Evolutionary conservation across 805 yeast species (phyloP).

Genomic region (Debaryomyces castellii): DNA sequence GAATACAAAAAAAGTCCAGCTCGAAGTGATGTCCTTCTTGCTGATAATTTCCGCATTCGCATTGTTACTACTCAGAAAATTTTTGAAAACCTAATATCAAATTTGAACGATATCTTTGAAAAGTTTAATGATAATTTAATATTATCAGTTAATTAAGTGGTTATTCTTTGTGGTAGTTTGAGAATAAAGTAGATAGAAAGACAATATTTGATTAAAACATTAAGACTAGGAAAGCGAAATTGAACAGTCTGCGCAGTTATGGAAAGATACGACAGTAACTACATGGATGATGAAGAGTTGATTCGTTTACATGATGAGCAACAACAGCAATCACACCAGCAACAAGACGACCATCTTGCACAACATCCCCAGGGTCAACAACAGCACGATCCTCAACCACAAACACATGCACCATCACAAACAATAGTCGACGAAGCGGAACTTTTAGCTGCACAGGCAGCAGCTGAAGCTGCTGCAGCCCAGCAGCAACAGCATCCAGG

Average conservation of each 20-base stretch:
- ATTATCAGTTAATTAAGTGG: background rate
- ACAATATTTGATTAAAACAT: background rate
- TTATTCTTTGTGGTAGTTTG: background rate
- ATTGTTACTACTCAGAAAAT: background rate
- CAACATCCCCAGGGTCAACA: conserved; percentile 3
- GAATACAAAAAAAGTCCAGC: no score
- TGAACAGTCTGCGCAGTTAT: conserved; percentile 5
- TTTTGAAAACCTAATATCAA: background rate
- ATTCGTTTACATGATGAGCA: conserved; percentile 17
- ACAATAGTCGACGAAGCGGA: conserved; percentile 41
- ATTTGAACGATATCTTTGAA: background rate
- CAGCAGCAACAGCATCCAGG: conserved; percentile 49
- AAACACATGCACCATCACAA: conserved; percentile 10
- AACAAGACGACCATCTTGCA: conserved; percentile 1
- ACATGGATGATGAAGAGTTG: conserved; percentile 29
- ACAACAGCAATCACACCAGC: conserved; percentile 6
- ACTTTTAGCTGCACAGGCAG: conserved; percentile 44
- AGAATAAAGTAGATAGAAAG: background rate
- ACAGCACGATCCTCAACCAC: conserved; percentile 1
- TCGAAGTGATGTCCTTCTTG: background rate
- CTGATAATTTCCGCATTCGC: background rate
- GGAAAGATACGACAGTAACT: conserved; percentile 28
- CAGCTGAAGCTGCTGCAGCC: conserved; percentile 48
- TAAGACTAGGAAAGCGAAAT: background rate
- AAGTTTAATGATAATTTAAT: background rate